Conservation (phyloP, 768 basidiomycete species). For the Psilocybe subaeruginosa region DNA sequence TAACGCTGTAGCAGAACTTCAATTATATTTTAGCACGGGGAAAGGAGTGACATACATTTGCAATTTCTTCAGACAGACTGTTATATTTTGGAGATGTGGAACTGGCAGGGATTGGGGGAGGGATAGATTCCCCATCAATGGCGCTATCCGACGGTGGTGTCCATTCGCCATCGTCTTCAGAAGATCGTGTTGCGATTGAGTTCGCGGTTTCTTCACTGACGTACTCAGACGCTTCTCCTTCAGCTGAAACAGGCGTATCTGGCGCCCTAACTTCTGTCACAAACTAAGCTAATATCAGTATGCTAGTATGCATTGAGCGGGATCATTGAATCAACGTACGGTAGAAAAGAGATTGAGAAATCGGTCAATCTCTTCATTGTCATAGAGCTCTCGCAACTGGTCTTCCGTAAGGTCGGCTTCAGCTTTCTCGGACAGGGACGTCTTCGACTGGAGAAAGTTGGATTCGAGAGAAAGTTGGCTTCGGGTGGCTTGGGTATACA, state of each 20-base stretch:
- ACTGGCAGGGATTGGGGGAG: not conserved
- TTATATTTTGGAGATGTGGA: not conserved
- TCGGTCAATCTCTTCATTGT: slow-evolving; percentile 64
- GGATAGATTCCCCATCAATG: not conserved
- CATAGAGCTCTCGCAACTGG: slow-evolving; percentile 60
- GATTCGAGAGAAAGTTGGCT: slow-evolving; percentile 9
- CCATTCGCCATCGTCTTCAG: slow-evolving; percentile 19
- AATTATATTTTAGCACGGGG: slow-evolving; percentile 1
- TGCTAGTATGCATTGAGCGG: not conserved
- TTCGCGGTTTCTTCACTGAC: not conserved
- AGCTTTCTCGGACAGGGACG: not conserved
- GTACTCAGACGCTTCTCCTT: not conserved
- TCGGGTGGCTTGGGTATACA: not conserved
- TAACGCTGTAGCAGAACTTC: slow-evolving; percentile 29
- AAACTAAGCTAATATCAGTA: slow-evolving; percentile 39
- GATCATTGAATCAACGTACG: slow-evolving; percentile 25
- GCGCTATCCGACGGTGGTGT: slow-evolving; percentile 1
- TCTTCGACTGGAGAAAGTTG: slow-evolving; percentile 10
- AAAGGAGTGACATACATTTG: slow-evolving; percentile 23
- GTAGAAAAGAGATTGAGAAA: slow-evolving; percentile 64
- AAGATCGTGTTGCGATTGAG: not conserved
- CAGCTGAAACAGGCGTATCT: slow-evolving; percentile 17
- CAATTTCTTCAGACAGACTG: slow-evolving; percentile 29
- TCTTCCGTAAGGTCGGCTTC: slow-evolving; percentile 47
- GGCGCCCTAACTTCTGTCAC: slow-evolving; percentile 56